Evolutionary conservation across 805 yeast genomes (phyloP), one percentile per base, ranked within the genome.

Genomic region (Candida maltosa): DNA sequence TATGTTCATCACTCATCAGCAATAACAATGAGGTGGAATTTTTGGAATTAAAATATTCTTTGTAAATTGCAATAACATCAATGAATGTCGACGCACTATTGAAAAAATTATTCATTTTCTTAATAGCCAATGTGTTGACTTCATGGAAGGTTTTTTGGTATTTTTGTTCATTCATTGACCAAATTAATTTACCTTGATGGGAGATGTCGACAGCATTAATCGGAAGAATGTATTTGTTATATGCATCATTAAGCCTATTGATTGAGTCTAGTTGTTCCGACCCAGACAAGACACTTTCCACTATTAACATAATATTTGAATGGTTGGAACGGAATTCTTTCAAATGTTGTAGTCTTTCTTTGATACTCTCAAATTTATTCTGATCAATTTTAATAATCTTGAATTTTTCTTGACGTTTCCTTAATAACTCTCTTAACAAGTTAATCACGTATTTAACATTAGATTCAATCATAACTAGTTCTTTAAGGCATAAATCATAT

Each of bases 321-420:
- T 87, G 91, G 9, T 69, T 64, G 0, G 46, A 38, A 41, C 89
- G 65, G 45, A 87, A 73, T 1, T 49, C 46, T 4, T 48, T 49
- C 1, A 82, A 43, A 21, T 65, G 62, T 1, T 56, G 61, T 1
- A 82, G 34, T 20, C 78, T 58, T 1, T 70, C 71, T 39, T 61
- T 67, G 17, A 76, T 35, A 11, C 42, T 51, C 1, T 44, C 47
- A 1, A 59, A 46, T 3, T 18, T 53, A 2, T 70, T 60, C 6
- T 78, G 69, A n/a, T 62, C 63, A 7, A 87, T 65, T 38, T 79
- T 75, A 15, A 87, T 75, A 16, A 80, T 73, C 10, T 82, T 70
- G 49, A 83, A 82, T 40, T 78, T 79, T 36, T 84, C 91, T 6
- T 78, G 76, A 28, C 93, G 61, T 47, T 80, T 84, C 43, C 96